Percentiles rank a stretch among this genome's conserved stretches.
Conservation (phyloP, 2,329 filamentous ascomycete genomes). For the Ceratocystis cubensis region DNA sequence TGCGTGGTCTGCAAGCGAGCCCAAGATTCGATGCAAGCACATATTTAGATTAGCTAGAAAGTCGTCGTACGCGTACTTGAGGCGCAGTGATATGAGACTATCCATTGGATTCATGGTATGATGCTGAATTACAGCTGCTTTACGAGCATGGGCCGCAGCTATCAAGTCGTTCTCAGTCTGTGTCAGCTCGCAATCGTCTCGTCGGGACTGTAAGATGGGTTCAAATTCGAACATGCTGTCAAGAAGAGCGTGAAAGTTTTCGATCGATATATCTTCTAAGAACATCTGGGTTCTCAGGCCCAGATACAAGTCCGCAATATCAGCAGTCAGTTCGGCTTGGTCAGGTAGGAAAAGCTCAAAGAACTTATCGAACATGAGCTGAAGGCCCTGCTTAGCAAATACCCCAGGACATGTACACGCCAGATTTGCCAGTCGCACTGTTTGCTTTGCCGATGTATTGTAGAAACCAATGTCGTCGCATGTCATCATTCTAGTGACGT, state of each 20-base stretch:
- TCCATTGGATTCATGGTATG: conserved; percentile 13
- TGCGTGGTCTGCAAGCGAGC: conserved; percentile 28
- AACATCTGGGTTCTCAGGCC: conserved; percentile 21
- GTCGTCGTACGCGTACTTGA: conserved; percentile 19
- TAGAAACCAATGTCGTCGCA: conserved; percentile 31
- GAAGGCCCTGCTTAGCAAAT: conserved; percentile 27
- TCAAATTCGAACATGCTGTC: conserved; percentile 20
- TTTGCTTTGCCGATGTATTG: conserved; percentile 26
- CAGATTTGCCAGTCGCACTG: conserved; percentile 20
- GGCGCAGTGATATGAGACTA: not conserved
- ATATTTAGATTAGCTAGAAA: conserved; percentile 28
- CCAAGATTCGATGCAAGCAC: conserved; percentile 28
- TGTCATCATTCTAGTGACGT: conserved; percentile 25
- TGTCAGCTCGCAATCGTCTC: conserved; percentile 15
- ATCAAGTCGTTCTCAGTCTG: conserved; percentile 19
- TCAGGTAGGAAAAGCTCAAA: conserved; percentile 31
- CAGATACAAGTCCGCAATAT: conserved; percentile 20
- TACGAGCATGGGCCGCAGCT: conserved; percentile 14
- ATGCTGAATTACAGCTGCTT: conserved; percentile 17
- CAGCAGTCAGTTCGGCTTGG: conserved; percentile 18
- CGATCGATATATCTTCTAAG: conserved; percentile 12
- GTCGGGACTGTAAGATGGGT: conserved; percentile 14
- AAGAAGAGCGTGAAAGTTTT: conserved; percentile 15
- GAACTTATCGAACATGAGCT: conserved; percentile 35
- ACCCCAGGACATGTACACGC: conserved; percentile 19